phyloP scores from a whole-genome alignment of 2,329 filamentous ascomycete genomes.

The Thielaviopsis euricoi region DNA sequence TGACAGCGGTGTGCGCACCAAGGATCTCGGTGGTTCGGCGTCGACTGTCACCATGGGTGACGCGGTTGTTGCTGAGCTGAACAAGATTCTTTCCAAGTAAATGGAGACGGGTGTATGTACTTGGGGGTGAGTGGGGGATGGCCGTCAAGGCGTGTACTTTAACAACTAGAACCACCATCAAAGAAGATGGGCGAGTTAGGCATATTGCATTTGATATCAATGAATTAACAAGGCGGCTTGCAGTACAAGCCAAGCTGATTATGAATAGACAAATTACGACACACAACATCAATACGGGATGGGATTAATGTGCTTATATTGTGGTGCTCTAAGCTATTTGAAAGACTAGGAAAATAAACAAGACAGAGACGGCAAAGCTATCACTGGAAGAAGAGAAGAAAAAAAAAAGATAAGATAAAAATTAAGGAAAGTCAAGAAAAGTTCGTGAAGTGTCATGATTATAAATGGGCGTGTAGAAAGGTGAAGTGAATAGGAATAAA shows the following conservation, averaged over 20 bases:
- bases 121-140: not conserved
- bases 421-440: not conserved
- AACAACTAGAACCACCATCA: not conserved
- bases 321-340: not conserved
- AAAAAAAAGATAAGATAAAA: not conserved
- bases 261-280: not conserved
- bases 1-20: constrained; percentile 62
- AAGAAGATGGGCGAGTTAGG: not conserved
- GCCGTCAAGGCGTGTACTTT: not conserved
- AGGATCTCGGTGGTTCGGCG: constrained; percentile 66
- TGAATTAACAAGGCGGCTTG: not conserved
- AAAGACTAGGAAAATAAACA: too few species aligned
- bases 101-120: not conserved
- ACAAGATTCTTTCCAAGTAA: constrained; percentile 41
- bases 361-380: too few species aligned
- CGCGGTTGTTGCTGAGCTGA: constrained; percentile 56
- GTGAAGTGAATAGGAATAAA: not conserved
- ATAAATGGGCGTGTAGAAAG: not conserved
- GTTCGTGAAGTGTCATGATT: not conserved
- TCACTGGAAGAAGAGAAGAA: not conserved
- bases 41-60: constrained; percentile 63
- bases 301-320: not conserved
- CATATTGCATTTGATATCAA: not conserved
- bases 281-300: not conserved
- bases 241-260: not conserved